These are phyloP conservation scores for Didymella exigua DNA, from an alignment of 2,329 filamentous ascomycete genomes.

Conservation along the genomic window DNA sequence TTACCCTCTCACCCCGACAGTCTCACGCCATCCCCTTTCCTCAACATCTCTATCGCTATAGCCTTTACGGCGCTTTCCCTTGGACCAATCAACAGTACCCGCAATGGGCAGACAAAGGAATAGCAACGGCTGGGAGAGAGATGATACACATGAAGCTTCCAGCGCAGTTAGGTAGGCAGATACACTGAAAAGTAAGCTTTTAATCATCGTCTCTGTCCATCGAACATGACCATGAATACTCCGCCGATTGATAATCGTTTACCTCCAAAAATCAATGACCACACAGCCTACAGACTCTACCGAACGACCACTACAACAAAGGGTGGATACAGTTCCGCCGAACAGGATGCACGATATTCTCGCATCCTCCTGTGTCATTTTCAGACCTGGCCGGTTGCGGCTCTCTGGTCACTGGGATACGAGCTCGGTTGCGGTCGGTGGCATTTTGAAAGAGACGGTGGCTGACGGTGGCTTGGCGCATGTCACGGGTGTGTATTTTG, in stretches of 20 bases:
- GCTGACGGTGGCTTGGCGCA: constrained; percentile 6
- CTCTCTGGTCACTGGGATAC: background rate
- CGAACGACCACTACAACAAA: background rate
- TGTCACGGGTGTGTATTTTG: background rate
- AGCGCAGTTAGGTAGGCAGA: constrained; percentile 7
- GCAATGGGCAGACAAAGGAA: background rate
- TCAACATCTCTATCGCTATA: background rate
- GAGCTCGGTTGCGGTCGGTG: background rate
- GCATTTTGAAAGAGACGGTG: background rate
- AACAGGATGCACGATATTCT: background rate
- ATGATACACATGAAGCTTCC: background rate
- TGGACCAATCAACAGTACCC: background rate
- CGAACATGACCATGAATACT: background rate
- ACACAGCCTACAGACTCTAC: background rate
- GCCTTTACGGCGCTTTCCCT: background rate
- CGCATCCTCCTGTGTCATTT: background rate
- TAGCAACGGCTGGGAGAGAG: constrained; percentile 2
- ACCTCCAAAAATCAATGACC: background rate
- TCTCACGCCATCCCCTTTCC: background rate
- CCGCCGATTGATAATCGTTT: background rate
- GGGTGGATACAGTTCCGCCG: background rate
- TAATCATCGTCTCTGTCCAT: background rate
- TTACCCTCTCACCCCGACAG: background rate
- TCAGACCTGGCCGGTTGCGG: constrained; percentile 1
- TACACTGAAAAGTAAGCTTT: constrained; percentile 2